These are phyloP conservation scores for Stropharia rugosoannulata DNA, from an alignment of 768 basidiomycete species.

Conservation along the genomic window DNA sequence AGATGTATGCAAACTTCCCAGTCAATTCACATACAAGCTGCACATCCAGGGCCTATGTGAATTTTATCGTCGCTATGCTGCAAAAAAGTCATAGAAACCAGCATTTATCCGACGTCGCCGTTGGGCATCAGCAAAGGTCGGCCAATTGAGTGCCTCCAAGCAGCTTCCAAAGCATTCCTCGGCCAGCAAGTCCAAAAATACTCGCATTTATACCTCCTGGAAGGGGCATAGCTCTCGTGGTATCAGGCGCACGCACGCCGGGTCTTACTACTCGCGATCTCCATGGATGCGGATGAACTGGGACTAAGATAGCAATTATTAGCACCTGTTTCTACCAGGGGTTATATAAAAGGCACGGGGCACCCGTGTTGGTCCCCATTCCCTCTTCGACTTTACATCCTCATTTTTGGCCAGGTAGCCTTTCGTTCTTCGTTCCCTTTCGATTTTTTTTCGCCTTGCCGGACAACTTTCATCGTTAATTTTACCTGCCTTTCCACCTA, in stretches of 20 bases:
- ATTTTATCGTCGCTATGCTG: no score
- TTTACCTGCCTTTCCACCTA: conserved; percentile 2
- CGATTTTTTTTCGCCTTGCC: conserved; percentile 7
- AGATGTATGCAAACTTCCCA: no score
- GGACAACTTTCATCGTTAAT: conserved; percentile 5
- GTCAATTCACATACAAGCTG: no score
- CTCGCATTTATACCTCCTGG: no score
- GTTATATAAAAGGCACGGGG: conserved; percentile 9
- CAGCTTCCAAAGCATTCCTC: no score
- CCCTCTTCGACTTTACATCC: conserved; percentile 12
- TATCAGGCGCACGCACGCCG: not conserved
- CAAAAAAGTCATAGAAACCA: no score
- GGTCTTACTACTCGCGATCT: conserved; percentile 7
- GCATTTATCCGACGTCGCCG: no score
- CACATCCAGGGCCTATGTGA: no score
- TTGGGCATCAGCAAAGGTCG: no score
- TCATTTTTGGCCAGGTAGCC: conserved; percentile 19
- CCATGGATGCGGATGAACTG: conserved; percentile 11
- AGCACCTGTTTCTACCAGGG: not conserved
- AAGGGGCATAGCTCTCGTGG: no score
- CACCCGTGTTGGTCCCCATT: not conserved
- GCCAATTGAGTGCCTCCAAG: no score
- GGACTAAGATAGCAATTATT: not conserved
- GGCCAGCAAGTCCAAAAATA: no score
- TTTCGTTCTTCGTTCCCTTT: conserved; percentile 5